Conservation (phyloP, 352 stramenopile genomes). For the Pythium coloratum region DNA sequence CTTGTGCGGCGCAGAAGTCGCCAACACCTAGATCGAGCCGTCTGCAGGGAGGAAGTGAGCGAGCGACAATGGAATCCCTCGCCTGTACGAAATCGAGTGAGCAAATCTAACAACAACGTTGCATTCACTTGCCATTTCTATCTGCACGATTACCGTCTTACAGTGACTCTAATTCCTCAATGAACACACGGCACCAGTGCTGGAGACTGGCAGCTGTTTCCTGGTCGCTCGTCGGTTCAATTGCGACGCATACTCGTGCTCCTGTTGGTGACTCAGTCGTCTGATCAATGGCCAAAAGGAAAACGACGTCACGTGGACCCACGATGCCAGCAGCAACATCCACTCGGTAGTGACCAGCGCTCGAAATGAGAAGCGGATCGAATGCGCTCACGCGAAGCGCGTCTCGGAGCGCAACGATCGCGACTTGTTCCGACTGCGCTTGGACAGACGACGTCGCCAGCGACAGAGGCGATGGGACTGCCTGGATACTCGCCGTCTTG, state of each 20-base stretch:
- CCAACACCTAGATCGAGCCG: neutral
- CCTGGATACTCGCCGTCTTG: slow-evolving; percentile 36
- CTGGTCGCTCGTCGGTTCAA: neutral
- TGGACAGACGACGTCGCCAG: neutral
- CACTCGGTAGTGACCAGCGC: slow-evolving; percentile 54
- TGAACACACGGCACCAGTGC: neutral
- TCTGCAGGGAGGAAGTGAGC: neutral
- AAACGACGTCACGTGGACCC: neutral
- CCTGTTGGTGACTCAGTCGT: slow-evolving; percentile 6
- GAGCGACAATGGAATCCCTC: slow-evolving; percentile 9
- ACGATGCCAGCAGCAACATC: neutral
- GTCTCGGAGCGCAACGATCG: slow-evolving; percentile 42
- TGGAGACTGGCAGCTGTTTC: neutral
- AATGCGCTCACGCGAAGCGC: slow-evolving; percentile 55
- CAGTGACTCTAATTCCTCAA: slow-evolving; percentile 15
- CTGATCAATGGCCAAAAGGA: slow-evolving; percentile 5
- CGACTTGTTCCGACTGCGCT: slow-evolving; percentile 29
- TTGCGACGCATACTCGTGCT: neutral
- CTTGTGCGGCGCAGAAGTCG: neutral
- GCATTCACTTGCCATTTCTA: neutral
- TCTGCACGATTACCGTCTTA: neutral
- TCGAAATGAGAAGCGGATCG: slow-evolving; percentile 46
- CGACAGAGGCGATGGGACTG: slow-evolving; percentile 11
- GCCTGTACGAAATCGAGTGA: neutral
- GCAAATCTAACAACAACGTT: neutral